These are phyloP conservation scores for Candida arabinofermentans DNA, from an alignment of 805 yeast genomes.

Conservation along the genomic window DNA sequence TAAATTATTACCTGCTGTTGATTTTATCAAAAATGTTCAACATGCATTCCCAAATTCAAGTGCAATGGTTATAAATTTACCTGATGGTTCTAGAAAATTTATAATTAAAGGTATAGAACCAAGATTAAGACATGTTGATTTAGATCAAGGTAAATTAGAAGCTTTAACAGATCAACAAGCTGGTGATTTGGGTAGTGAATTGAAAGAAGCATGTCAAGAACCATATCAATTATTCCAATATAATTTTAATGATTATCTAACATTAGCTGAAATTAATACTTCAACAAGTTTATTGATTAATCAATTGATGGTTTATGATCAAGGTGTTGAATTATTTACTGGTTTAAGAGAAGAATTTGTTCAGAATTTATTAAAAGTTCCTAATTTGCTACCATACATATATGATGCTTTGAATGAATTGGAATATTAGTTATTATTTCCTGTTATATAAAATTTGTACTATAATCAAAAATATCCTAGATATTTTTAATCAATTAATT, in stretches of 20 bases:
- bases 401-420: slow-evolving; percentile 19
- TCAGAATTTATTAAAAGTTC: slow-evolving; percentile 31
- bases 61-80: slow-evolving; percentile 83
- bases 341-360: slow-evolving; percentile 31
- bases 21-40: slow-evolving; percentile 90
- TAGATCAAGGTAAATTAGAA: slow-evolving; percentile 42
- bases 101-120: slow-evolving; percentile 95
- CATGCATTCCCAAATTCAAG: slow-evolving; percentile 83
- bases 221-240: slow-evolving; percentile 30
- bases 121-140: slow-evolving; percentile 52
- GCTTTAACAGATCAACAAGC: slow-evolving; percentile 28
- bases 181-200: slow-evolving; percentile 6
- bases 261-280: slow-evolving; percentile 37
- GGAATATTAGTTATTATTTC: slow-evolving; percentile 13
- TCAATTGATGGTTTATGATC: slow-evolving; percentile 29
- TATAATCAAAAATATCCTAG: neutral
- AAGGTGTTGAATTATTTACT: slow-evolving; percentile 32
- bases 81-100: slow-evolving; percentile 68
- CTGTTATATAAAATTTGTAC: neutral
- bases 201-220: slow-evolving; percentile 25
- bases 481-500: neutral
- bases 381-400: slow-evolving; percentile 28
- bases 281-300: slow-evolving; percentile 35
- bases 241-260: slow-evolving; percentile 29
- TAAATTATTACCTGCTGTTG: slow-evolving; percentile 86